phyloP scores from a whole-genome alignment of 148 eudicot genomes.

The Camellia sinensis region DNA sequence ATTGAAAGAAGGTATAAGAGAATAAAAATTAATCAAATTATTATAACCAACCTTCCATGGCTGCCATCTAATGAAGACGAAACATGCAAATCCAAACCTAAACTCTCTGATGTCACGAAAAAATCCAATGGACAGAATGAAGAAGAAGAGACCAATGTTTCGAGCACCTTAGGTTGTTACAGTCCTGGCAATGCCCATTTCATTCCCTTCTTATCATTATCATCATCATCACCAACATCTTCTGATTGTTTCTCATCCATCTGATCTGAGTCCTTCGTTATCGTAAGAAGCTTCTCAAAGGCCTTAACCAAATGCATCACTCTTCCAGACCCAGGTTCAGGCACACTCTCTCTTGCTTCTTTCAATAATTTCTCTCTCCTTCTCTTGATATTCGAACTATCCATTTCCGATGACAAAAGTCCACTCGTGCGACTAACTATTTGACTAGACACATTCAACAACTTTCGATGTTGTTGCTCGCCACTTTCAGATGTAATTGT shows the following conservation, averaged over 20 bases:
- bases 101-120: conserved; percentile 66
- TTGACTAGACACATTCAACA: too few species aligned
- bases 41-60: conserved; percentile 61
- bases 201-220: conserved; percentile 27
- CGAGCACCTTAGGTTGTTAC: conserved; percentile 26
- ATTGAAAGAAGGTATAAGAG: not conserved
- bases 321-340: conserved; percentile 68
- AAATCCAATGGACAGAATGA: conserved; percentile 68
- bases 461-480: too few species aligned
- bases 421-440: too few species aligned
- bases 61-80: conserved; percentile 58
- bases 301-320: conserved; percentile 82
- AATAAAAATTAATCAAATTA: not conserved
- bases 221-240: too few species aligned
- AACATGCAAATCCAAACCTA: conserved; percentile 59
- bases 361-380: conserved; percentile 66
- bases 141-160: conserved; percentile 49
- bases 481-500: too few species aligned
- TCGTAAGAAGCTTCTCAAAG: conserved; percentile 62
- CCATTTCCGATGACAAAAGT: conserved; percentile 19
- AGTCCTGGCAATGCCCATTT: conserved; percentile 74
- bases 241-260: conserved; percentile 31
- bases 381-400: conserved; percentile 51
- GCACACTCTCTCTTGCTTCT: conserved; percentile 59
- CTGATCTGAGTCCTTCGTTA: conserved; percentile 39